These are phyloP conservation scores for Leucogyrophana mollusca DNA, from an alignment of 768 basidiomycete species.

Conservation along the genomic window DNA sequence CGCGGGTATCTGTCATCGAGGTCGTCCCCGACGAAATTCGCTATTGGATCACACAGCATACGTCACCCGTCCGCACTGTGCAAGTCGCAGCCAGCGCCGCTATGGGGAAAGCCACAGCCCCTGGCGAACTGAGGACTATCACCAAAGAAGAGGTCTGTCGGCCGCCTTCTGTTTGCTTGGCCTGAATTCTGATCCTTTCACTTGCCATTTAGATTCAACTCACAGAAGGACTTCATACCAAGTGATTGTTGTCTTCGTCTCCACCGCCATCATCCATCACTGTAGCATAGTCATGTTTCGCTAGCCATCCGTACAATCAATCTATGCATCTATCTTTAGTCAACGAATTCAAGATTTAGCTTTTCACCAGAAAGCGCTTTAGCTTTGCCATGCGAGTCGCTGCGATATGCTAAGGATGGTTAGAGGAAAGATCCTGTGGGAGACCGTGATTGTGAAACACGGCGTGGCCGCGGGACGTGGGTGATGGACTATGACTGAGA, in stretches of 20 bases:
- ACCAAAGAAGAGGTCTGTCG: slow-evolving; percentile 64
- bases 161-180: not conserved
- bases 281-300: not conserved
- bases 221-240: slow-evolving; percentile 31
- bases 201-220: slow-evolving; percentile 39
- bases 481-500: no score
- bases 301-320: no score
- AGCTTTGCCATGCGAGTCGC: no score
- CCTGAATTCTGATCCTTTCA: not conserved
- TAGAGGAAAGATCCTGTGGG: no score
- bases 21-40: slow-evolving; percentile 78
- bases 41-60: slow-evolving; percentile 74
- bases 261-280: not conserved
- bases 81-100: slow-evolving; percentile 60
- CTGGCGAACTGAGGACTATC: slow-evolving; percentile 79
- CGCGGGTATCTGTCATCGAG: slow-evolving; percentile 76
- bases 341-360: no score
- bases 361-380: no score
- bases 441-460: no score
- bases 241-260: slow-evolving; percentile 3
- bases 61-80: slow-evolving; percentile 52
- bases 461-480: no score
- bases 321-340: no score
- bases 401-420: no score
- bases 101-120: slow-evolving; percentile 61